phyloP scores from a whole-genome alignment of 768 basidiomycete genomes.

The Harrya chromipes region DNA sequence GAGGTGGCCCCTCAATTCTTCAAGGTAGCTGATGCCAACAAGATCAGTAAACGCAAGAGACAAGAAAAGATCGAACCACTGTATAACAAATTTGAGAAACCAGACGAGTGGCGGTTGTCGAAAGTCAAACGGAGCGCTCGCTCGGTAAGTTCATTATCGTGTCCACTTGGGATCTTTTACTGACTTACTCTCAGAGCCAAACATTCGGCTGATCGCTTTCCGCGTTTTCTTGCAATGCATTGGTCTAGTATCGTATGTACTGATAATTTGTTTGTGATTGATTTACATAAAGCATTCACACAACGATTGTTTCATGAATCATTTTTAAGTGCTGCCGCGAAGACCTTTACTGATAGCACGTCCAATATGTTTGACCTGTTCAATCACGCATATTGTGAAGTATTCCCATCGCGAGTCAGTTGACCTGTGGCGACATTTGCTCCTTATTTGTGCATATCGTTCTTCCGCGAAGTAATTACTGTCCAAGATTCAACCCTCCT shows the following conservation, averaged over 20 bases:
- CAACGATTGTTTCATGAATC: too few relatives aligned
- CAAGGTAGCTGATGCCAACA: conserved; percentile 96
- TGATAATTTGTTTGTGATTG: neutral
- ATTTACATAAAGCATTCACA: too few relatives aligned
- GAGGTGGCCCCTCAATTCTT: conserved; percentile 99
- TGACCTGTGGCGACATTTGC: too few relatives aligned
- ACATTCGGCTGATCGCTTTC: conserved; percentile 67
- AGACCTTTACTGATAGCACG: too few relatives aligned
- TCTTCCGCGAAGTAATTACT: too few relatives aligned
- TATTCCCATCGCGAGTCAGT: too few relatives aligned
- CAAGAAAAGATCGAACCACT: conserved; percentile 97
- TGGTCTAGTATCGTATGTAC: conserved; percentile 12
- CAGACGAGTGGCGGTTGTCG: conserved; percentile 92
- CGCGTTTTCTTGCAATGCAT: neutral
- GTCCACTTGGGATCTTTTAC: neutral
- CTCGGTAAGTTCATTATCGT: conserved; percentile 47
- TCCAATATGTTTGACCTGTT: too few relatives aligned
- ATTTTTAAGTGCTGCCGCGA: too few relatives aligned
- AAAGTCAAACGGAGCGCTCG: conserved; percentile 90
- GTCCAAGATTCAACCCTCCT: too few relatives aligned
- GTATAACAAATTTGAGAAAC: conserved; percentile 93
- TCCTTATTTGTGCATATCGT: too few relatives aligned
- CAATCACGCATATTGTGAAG: too few relatives aligned
- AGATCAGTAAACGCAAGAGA: conserved; percentile 94
- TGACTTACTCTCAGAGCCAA: conserved; percentile 59